A percentile compares a stretch with the other conserved stretches of the same genome.
phyloP scores from a whole-genome alignment of 2,329 filamentous ascomycete genomes.

The Beauveria sp. region DNA sequence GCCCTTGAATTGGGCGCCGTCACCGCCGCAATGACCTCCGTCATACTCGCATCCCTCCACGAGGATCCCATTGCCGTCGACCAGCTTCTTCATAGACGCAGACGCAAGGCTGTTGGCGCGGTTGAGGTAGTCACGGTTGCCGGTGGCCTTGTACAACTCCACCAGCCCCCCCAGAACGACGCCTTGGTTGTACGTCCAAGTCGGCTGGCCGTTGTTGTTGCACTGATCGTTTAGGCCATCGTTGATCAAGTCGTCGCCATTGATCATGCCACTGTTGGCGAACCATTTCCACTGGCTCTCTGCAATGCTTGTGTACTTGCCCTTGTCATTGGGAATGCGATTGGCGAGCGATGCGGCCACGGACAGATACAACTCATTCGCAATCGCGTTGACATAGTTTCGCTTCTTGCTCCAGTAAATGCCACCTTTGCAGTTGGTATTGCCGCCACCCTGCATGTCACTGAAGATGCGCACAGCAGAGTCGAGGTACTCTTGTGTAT shows the following conservation, averaged over 20 bases:
- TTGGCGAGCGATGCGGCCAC: conserved; percentile 47
- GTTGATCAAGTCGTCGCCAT: conserved; percentile 41
- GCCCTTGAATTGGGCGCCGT: conserved; percentile 64
- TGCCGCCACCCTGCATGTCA: conserved; percentile 44
- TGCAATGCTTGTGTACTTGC: conserved; percentile 39
- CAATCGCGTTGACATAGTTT: conserved; percentile 45
- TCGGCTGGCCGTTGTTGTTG: conserved; percentile 42
- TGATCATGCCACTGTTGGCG: conserved; percentile 42
- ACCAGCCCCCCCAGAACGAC: conserved; percentile 47
- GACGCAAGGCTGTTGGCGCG: conserved; percentile 42
- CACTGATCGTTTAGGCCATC: conserved; percentile 44
- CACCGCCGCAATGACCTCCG: conserved; percentile 32
- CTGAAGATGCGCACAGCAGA: conserved; percentile 46
- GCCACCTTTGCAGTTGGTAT: conserved; percentile 43
- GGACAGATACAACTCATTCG: conserved; percentile 51
- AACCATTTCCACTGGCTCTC: conserved; percentile 48
- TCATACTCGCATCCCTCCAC: conserved; percentile 28
- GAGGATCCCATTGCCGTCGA: conserved; percentile 40
- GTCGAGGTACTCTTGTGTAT: conserved; percentile 42
- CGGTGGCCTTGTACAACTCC: conserved; percentile 40
- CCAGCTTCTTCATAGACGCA: conserved; percentile 40
- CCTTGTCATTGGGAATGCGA: conserved; percentile 31
- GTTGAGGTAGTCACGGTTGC: conserved; percentile 32
- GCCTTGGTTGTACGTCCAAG: conserved; percentile 52
- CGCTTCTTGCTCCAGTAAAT: conserved; percentile 50